Evolutionary conservation across 1,139 yeast genomes (phyloP).

Genomic region (Yamadazyma sp.): DNA sequence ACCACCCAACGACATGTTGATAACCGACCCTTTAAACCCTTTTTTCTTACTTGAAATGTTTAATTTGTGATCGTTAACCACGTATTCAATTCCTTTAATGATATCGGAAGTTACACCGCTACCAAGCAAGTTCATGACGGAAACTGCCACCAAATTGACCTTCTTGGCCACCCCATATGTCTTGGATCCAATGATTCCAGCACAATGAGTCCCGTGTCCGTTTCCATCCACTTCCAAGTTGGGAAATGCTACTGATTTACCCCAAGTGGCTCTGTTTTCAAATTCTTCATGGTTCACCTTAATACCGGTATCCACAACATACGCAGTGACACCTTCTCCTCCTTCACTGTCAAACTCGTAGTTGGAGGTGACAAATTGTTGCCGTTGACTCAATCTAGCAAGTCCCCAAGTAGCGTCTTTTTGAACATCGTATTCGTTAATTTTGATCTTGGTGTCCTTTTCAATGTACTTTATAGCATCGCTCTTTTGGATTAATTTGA

Average conservation of each 20-base stretch:
- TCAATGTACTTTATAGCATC: conserved; percentile 80
- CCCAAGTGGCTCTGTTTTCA: conserved; percentile 93
- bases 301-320: conserved; percentile 91
- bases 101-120: conserved; percentile 82
- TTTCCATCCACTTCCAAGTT: conserved; percentile 86
- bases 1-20: conserved; percentile 90
- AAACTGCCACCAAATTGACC: conserved; percentile 73
- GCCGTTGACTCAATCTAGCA: conserved; percentile 91
- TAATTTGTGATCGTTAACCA: conserved; percentile 61
- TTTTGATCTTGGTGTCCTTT: conserved; percentile 72
- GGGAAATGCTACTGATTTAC: conserved; percentile 81
- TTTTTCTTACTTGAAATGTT: conserved; percentile 57
- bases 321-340: conserved; percentile 92
- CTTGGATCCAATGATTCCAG: conserved; percentile 78
- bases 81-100: conserved; percentile 77
- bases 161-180: conserved; percentile 79
- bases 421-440: conserved; percentile 63
- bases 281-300: conserved; percentile 79
- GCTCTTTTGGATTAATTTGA: conserved; percentile 67
- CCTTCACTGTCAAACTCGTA: conserved; percentile 81
- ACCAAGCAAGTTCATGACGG: conserved; percentile 75
- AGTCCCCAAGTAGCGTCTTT: conserved; percentile 67
- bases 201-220: conserved; percentile 94
- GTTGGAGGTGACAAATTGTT: conserved; percentile 70
- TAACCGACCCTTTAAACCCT: conserved; percentile 82